phyloP scores from a whole-genome alignment of 129 eudicot species.

The Flaveria trinervia region DNA sequence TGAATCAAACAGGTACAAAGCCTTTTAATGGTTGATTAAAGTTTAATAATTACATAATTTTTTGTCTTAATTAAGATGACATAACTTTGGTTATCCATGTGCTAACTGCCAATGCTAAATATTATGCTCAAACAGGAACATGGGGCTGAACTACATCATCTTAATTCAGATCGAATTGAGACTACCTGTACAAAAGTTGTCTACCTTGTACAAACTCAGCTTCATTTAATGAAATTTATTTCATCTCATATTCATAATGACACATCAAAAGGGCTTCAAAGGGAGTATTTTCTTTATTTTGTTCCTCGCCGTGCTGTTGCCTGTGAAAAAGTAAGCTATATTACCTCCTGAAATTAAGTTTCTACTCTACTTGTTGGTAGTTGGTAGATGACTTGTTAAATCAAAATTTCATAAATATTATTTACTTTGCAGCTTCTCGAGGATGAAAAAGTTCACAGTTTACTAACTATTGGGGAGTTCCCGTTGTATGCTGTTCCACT shows the following conservation, averaged over 20 bases:
- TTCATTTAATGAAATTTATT: slow-evolving; percentile 77
- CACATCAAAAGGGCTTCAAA: slow-evolving; percentile 82
- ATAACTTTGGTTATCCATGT: slow-evolving; percentile 3
- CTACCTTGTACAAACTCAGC: slow-evolving; percentile 80
- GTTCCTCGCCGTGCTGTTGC: slow-evolving; percentile 95
- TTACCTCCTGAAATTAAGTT: slow-evolving; percentile 10
- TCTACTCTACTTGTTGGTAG: neutral
- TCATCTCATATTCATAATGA: slow-evolving; percentile 74
- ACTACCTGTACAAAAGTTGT: slow-evolving; percentile 83
- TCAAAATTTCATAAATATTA: neutral
- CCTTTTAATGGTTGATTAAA: slow-evolving; percentile 16
- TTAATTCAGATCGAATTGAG: slow-evolving; percentile 70
- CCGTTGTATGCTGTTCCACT: slow-evolving; percentile 79
- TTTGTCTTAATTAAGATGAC: neutral
- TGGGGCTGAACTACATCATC: slow-evolving; percentile 93
- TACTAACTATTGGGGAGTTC: slow-evolving; percentile 89
- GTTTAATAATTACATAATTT: neutral
- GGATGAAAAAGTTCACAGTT: slow-evolving; percentile 84
- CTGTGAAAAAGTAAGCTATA: slow-evolving; percentile 77
- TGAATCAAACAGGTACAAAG: slow-evolving; percentile 8
- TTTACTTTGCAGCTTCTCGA: slow-evolving; percentile 64
- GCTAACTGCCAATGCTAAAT: slow-evolving; percentile 15
- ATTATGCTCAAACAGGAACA: slow-evolving; percentile 65
- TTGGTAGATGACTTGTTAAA: neutral
- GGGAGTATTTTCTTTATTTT: slow-evolving; percentile 87